phyloP scores from a whole-genome alignment of 2,329 filamentous ascomycete species.

The Emmonsiellopsis sp. region DNA sequence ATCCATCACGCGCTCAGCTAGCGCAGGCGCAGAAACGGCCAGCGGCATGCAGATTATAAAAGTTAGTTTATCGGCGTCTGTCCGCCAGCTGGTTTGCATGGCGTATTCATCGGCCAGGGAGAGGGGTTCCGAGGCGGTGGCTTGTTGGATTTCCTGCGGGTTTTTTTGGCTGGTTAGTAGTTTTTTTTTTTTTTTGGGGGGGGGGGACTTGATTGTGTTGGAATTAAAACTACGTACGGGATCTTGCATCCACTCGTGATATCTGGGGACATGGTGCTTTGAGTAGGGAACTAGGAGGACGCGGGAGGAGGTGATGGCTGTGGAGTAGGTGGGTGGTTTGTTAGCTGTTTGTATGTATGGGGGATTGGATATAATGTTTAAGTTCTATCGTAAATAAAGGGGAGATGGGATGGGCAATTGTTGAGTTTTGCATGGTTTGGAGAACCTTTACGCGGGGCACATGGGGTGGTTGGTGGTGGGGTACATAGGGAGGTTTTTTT shows the following conservation, averaged over 20 bases:
- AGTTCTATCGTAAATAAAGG: not conserved
- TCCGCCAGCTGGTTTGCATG: slow-evolving; percentile 84
- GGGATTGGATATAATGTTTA: not conserved
- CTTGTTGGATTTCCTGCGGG: slow-evolving; percentile 60
- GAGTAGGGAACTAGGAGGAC: slow-evolving; percentile 79
- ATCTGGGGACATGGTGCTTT: slow-evolving; percentile 66
- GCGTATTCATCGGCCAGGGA: slow-evolving; percentile 72
- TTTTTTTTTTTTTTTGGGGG: not conserved
- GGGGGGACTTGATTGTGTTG: no score
- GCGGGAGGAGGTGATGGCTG: slow-evolving; percentile 57
- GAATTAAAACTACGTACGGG: slow-evolving; percentile 35
- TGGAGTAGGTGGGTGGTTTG: no score
- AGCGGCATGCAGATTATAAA: slow-evolving; percentile 67
- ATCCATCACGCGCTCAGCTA: no score
- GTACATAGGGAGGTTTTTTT: not conserved
- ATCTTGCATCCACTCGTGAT: slow-evolving; percentile 90
- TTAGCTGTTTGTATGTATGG: no score
- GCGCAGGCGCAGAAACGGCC: not conserved
- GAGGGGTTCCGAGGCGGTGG: slow-evolving; percentile 80
- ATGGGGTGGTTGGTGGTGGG: not conserved
- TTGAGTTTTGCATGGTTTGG: no score
- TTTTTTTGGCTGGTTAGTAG: not conserved
- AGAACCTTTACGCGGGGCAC: not conserved
- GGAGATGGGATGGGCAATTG: no score
- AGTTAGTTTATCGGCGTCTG: slow-evolving; percentile 75